phyloP scores from a whole-genome alignment of 2,329 filamentous ascomycete species.

The Aspergillus udagawae region DNA sequence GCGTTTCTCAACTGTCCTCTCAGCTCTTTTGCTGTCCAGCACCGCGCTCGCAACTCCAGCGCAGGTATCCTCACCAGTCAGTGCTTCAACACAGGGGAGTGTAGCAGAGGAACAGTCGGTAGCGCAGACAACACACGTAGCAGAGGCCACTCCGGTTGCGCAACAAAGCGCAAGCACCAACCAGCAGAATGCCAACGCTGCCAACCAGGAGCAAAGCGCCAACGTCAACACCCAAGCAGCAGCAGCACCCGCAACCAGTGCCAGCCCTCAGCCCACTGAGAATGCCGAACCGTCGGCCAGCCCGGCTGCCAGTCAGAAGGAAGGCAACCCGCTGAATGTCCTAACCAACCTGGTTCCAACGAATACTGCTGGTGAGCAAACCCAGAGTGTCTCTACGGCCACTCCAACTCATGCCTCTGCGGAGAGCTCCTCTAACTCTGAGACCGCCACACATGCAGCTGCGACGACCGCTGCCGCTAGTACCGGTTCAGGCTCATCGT shows the following conservation, averaged over 20 bases:
- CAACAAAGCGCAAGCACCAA: slow-evolving; percentile 1
- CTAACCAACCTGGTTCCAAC: background rate
- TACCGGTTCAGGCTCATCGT: slow-evolving; percentile 3
- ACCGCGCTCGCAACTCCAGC: slow-evolving; percentile 18
- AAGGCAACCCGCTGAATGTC: background rate
- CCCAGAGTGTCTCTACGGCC: background rate
- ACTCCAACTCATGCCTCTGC: background rate
- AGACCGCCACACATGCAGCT: slow-evolving; percentile 1
- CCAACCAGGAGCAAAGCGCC: slow-evolving; percentile 1
- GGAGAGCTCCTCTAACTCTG: background rate
- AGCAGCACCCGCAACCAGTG: background rate
- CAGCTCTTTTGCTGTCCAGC: slow-evolving; percentile 20
- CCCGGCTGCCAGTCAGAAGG: background rate
- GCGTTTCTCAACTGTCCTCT: slow-evolving; percentile 20
- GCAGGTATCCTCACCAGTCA: slow-evolving; percentile 12
- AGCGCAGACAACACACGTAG: slow-evolving; percentile 6
- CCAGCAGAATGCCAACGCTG: slow-evolving; percentile 1
- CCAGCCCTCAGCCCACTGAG: background rate
- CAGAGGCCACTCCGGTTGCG: slow-evolving; percentile 4
- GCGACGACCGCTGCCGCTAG: slow-evolving; percentile 3
- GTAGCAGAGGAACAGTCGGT: slow-evolving; percentile 11
- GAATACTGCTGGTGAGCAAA: background rate
- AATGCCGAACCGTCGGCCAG: background rate
- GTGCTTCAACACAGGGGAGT: slow-evolving; percentile 10
- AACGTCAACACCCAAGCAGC: slow-evolving; percentile 3